Percentiles rank a stretch among this genome's conserved stretches.
phyloP scores from a whole-genome alignment of 805 yeast species.

The Pichia gijzeniarum region DNA sequence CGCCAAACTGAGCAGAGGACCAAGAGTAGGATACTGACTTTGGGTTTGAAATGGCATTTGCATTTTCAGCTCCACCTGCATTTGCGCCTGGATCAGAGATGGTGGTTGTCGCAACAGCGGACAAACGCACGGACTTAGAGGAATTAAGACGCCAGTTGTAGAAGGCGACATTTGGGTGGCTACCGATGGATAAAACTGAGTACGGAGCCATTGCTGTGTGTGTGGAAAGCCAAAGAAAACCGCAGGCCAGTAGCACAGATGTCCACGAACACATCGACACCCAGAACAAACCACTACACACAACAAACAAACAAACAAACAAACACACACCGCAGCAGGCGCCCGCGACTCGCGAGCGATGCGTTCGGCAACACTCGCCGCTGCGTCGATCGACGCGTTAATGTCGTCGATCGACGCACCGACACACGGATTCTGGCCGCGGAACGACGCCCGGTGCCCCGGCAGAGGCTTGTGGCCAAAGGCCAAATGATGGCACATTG shows the following conservation, averaged over 20 bases:
- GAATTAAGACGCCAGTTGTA: constrained; percentile 52
- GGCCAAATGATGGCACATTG: too few species aligned
- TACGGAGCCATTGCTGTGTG: constrained; percentile 7
- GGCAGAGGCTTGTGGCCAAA: too few species aligned
- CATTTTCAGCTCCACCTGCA: background rate
- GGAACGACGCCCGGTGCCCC: too few species aligned
- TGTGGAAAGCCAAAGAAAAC: background rate
- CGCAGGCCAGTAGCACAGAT: background rate
- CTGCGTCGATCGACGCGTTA: too few species aligned
- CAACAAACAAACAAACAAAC: background rate
- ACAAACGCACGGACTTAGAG: constrained; percentile 36
- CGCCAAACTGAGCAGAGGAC: constrained; percentile 31
- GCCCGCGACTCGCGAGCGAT: too few species aligned
- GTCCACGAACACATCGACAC: too few species aligned
- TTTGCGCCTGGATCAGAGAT: background rate
- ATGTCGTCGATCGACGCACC: too few species aligned
- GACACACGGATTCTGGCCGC: too few species aligned
- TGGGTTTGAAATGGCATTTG: constrained; percentile 4
- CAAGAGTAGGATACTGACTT: constrained; percentile 21
- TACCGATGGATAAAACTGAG: constrained; percentile 31
- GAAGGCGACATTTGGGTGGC: constrained; percentile 51
- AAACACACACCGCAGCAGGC: too few species aligned
- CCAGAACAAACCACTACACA: too few species aligned
- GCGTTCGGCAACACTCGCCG: too few species aligned
- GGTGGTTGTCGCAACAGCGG: constrained; percentile 34